Conservation (phyloP, 345 rosid genomes). For the Orychophragmus violaceus region DNA sequence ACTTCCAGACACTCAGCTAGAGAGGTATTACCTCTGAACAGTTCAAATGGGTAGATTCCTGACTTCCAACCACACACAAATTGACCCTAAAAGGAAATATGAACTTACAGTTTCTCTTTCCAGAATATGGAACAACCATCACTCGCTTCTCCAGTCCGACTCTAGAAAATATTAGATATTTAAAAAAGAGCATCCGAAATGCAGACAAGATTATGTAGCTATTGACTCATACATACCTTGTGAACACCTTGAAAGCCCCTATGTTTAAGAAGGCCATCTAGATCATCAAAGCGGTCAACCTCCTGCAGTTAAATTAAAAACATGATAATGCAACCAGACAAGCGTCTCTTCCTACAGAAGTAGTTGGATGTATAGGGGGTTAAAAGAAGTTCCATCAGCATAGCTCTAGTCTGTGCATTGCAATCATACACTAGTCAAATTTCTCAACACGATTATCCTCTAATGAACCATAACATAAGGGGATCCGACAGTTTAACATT, state of each 20-base stretch:
- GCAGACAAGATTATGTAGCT: neutral
- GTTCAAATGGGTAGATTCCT: neutral
- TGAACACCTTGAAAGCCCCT: constrained; percentile 70
- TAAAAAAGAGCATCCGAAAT: neutral
- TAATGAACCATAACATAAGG: neutral
- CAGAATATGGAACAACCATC: constrained; percentile 94
- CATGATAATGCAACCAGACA: neutral
- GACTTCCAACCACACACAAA: constrained; percentile 13
- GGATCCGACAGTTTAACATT: neutral
- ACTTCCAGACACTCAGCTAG: neutral
- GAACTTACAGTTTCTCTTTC: constrained; percentile 60
- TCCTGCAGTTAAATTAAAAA: constrained; percentile 40
- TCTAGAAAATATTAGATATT: constrained; percentile 33
- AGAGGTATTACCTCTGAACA: constrained; percentile 3
- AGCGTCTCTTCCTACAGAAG: neutral
- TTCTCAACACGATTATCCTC: no score
- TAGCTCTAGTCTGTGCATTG: no score
- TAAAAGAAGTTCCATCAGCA: neutral
- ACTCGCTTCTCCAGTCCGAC: constrained; percentile 73
- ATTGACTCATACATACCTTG: constrained; percentile 43
- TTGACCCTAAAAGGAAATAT: neutral
- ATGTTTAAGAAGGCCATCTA: constrained; percentile 41
- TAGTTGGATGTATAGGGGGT: neutral
- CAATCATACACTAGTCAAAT: no score
- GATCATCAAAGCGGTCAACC: constrained; percentile 61